Conservation (phyloP, 148 eudicot genomes). For the Limonium bicolor region DNA sequence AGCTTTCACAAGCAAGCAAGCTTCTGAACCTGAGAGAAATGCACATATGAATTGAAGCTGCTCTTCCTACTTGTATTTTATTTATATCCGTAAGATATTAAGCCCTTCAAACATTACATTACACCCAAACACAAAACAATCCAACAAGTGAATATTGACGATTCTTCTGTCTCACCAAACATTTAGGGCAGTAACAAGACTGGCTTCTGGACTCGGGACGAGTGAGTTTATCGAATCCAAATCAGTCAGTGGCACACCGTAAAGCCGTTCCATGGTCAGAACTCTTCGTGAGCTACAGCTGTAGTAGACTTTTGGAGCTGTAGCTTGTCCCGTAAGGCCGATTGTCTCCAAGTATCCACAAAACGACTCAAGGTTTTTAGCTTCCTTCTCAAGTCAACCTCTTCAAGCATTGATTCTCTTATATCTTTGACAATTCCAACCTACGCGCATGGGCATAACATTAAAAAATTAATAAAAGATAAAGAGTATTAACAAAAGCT, state of each 20-base stretch:
- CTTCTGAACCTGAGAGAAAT: conserved; percentile 98
- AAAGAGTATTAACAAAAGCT: no score
- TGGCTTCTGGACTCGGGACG: conserved; percentile 74
- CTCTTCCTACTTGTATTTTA: no score
- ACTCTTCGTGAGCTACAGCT: conserved; percentile 60
- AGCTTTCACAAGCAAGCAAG: conserved; percentile 84
- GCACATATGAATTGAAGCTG: not conserved
- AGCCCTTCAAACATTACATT: no score
- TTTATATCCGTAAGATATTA: no score
- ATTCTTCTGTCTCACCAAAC: conserved; percentile 58
- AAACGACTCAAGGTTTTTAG: conserved; percentile 75
- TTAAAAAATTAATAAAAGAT: not conserved
- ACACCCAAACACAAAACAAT: no score
- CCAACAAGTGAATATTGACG: not conserved
- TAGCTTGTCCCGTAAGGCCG: conserved; percentile 83
- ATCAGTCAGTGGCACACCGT: conserved; percentile 97
- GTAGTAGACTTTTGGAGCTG: conserved; percentile 82
- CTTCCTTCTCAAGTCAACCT: conserved; percentile 92
- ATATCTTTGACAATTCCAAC: conserved; percentile 92
- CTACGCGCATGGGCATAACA: conserved; percentile 19
- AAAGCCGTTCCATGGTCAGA: conserved; percentile 97
- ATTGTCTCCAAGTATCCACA: conserved; percentile 64
- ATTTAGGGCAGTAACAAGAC: conserved; percentile 90
- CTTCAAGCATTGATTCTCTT: conserved; percentile 94
- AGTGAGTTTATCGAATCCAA: conserved; percentile 88